Conservation (phyloP, 2,329 filamentous ascomycete genomes). For the Lachnellula suecica region DNA sequence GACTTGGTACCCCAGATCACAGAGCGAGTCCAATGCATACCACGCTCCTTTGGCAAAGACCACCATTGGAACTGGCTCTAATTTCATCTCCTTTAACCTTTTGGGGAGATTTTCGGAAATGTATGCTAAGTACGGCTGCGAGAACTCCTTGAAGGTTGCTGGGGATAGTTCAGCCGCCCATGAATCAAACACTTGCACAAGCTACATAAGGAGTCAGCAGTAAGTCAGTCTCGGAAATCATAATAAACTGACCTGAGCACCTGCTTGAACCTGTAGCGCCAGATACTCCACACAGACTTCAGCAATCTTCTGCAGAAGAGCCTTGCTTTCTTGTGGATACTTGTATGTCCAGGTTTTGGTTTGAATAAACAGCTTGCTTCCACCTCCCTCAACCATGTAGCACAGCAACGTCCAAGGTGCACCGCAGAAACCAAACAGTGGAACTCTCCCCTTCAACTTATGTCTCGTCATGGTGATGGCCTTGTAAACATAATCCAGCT, state of each 20-base stretch:
- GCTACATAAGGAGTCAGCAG: conserved; percentile 41
- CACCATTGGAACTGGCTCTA: conserved; percentile 89
- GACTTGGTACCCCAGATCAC: conserved; percentile 87
- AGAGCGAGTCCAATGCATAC: conserved; percentile 87
- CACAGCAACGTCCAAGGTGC: conserved; percentile 96
- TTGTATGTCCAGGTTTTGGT: conserved; percentile 97
- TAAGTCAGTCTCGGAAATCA: neutral
- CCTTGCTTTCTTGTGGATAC: conserved; percentile 77
- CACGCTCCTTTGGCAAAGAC: conserved; percentile 98
- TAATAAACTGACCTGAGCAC: conserved; percentile 67
- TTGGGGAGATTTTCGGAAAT: conserved; percentile 80
- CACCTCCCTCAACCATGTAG: conserved; percentile 99
- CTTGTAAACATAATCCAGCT: conserved; percentile 92
- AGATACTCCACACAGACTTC: conserved; percentile 95
- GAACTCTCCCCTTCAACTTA: conserved; percentile 85
- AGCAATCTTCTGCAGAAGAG: conserved; percentile 84
- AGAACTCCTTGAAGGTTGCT: conserved; percentile 77
- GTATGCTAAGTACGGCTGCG: conserved; percentile 80
- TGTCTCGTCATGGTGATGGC: conserved; percentile 88
- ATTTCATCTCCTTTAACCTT: conserved; percentile 69
- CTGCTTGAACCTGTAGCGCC: conserved; percentile 86
- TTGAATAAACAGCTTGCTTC: conserved; percentile 91
- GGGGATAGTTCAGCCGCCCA: conserved; percentile 96
- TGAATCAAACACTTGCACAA: conserved; percentile 96
- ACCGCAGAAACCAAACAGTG: conserved; percentile 93